Percentiles rank a stretch among this genome's conserved stretches.
These are phyloP conservation scores for Paraleonurus japonicus DNA, from an alignment of 257 asterid species.

Conservation along the genomic window DNA sequence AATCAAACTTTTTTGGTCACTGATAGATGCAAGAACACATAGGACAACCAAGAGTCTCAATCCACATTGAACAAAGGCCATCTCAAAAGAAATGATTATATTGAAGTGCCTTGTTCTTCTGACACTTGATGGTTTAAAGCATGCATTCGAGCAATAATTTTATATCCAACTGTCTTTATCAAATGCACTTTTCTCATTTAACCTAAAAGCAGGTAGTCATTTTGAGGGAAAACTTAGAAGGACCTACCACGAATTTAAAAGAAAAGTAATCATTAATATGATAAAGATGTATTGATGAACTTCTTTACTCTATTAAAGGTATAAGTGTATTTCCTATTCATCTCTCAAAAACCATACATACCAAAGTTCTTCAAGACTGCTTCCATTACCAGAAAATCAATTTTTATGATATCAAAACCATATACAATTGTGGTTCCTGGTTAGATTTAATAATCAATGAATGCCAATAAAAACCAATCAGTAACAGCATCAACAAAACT, in stretches of 20 bases:
- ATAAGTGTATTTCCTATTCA: background rate
- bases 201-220: background rate
- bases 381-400: background rate
- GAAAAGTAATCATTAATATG: background rate
- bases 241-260: background rate
- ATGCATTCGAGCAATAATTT: conserved; percentile 10
- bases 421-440: background rate
- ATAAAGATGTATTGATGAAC: background rate
- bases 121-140: background rate
- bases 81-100: background rate
- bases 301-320: background rate
- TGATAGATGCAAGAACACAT: background rate
- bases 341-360: background rate
- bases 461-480: background rate
- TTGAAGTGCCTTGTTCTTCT: background rate
- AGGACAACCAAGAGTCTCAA: background rate
- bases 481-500: background rate
- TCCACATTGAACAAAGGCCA: background rate
- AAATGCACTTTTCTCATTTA: conserved; percentile 7
- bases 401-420: background rate
- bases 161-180: conserved; percentile 16
- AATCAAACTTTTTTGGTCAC: background rate
- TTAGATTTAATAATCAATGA: background rate
- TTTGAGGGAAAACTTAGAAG: background rate
- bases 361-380: background rate